phyloP scores from a whole-genome alignment of 345 rosid genomes.

The Brassica carinata region DNA sequence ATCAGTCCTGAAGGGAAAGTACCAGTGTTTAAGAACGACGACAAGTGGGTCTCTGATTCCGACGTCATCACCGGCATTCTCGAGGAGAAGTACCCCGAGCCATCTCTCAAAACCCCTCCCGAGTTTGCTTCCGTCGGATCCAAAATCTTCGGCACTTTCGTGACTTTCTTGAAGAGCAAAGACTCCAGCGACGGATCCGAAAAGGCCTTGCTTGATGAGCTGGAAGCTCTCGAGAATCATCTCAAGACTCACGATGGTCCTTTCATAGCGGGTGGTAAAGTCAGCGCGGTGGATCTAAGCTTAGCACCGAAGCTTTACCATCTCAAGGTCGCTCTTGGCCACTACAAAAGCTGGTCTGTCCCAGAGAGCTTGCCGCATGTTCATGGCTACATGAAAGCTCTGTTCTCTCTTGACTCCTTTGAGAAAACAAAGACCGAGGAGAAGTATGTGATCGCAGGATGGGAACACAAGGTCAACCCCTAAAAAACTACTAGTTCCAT shows the following conservation, averaged over 20 bases:
- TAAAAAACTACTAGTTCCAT: slow-evolving; percentile 32
- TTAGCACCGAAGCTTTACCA: slow-evolving; percentile 94
- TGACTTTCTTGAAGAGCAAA: slow-evolving; percentile 81
- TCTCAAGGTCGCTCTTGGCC: slow-evolving; percentile 76
- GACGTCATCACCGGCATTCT: slow-evolving; percentile 76
- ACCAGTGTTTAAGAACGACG: slow-evolving; percentile 74
- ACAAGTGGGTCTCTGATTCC: slow-evolving; percentile 85
- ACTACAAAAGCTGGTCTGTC: slow-evolving; percentile 82
- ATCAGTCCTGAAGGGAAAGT: slow-evolving; percentile 81
- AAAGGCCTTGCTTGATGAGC: slow-evolving; percentile 70
- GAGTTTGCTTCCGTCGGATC: slow-evolving; percentile 74
- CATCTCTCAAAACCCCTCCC: slow-evolving; percentile 65
- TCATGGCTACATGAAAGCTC: slow-evolving; percentile 55
- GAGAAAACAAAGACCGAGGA: slow-evolving; percentile 63
- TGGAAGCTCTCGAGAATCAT: slow-evolving; percentile 82
- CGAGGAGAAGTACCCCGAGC: slow-evolving; percentile 86
- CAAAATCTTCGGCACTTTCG: slow-evolving; percentile 62
- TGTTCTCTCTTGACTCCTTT: slow-evolving; percentile 67
- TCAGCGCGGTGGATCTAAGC: slow-evolving; percentile 75
- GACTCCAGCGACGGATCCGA: slow-evolving; percentile 75
- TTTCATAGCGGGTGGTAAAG: slow-evolving; percentile 74
- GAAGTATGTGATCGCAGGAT: slow-evolving; percentile 73
- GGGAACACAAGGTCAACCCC: slow-evolving; percentile 82
- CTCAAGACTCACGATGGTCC: slow-evolving; percentile 80
- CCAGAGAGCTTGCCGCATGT: slow-evolving; percentile 67